Percentiles rank a stretch among this genome's conserved stretches.
These are phyloP conservation scores for Fraxinus sp. DNA, from an alignment of 305 asterid genomes.

Conservation along the genomic window DNA sequence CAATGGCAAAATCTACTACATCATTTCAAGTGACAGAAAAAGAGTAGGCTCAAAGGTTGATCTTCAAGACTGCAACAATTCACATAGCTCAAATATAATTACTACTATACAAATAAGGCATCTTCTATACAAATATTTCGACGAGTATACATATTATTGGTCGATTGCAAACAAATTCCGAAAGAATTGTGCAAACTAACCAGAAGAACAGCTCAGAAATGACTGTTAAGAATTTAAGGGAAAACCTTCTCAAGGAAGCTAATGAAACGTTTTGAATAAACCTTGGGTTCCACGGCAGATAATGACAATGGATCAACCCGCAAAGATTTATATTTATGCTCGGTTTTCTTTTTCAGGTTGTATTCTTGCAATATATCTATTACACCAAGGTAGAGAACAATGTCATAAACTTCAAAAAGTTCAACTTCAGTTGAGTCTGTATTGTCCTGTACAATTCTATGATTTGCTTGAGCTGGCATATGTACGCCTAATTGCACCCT, in stretches of 20 bases:
- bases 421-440: slow-evolving; percentile 61
- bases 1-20: not conserved
- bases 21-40: not conserved
- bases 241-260: slow-evolving; percentile 62
- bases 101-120: slow-evolving; percentile 6
- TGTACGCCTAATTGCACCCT: slow-evolving; percentile 94
- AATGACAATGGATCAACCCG: slow-evolving; percentile 68
- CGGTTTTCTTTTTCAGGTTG: slow-evolving; percentile 74
- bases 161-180: not conserved
- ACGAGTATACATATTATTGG: not conserved
- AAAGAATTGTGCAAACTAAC: not conserved
- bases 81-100: slow-evolving; percentile 10
- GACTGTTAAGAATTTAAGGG: slow-evolving; percentile 41
- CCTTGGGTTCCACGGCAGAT: slow-evolving; percentile 69
- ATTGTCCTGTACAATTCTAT: slow-evolving; percentile 56
- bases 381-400: slow-evolving; percentile 84
- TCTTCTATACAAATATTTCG: not conserved
- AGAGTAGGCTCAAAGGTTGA: not conserved
- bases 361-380: slow-evolving; percentile 88
- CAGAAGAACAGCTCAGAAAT: not conserved
- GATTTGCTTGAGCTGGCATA: slow-evolving; percentile 98
- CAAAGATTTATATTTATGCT: slow-evolving; percentile 67
- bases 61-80: not conserved
- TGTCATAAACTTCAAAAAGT: slow-evolving; percentile 91
- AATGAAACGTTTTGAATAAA: slow-evolving; percentile 73